Conservation (phyloP, 371 early-diverging fungal species). For the Mortierella sp. region DNA sequence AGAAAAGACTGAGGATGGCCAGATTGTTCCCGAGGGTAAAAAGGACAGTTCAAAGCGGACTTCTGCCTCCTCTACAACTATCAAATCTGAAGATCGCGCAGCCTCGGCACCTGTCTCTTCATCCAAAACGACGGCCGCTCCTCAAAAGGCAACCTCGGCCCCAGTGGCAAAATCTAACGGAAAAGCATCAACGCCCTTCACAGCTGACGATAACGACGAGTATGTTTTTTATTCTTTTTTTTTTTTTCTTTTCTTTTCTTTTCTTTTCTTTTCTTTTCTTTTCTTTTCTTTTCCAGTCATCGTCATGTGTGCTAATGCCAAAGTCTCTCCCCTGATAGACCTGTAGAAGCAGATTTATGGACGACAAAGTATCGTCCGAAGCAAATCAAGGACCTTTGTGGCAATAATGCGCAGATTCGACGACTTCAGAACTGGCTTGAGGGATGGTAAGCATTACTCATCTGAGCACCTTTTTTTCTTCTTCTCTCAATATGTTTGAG, state of each 20-base stretch:
- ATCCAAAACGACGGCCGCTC: neutral
- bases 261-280: neutral
- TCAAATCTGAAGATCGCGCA: slow-evolving; percentile 2
- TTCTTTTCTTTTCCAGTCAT: neutral
- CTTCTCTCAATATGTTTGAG: neutral
- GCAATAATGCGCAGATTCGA: slow-evolving; percentile 85
- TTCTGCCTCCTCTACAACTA: slow-evolving; percentile 4
- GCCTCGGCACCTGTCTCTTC: slow-evolving; percentile 12
- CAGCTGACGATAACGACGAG: slow-evolving; percentile 2
- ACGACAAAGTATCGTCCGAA: slow-evolving; percentile 97
- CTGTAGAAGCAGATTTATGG: slow-evolving; percentile 77
- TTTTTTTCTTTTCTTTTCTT: neutral
- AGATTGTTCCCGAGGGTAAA: slow-evolving; percentile 14
- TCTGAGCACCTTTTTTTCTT: neutral
- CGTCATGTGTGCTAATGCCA: neutral
- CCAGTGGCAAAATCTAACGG: no score
- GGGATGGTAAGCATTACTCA: slow-evolving; percentile 64
- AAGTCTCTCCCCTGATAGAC: slow-evolving; percentile 8
- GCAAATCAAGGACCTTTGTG: slow-evolving; percentile 86
- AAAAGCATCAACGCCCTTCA: neutral
- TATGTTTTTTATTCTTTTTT: neutral
- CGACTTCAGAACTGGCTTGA: slow-evolving; percentile 81
- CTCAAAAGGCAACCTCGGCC: slow-evolving; percentile 8
- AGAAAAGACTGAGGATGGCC: slow-evolving; percentile 39
- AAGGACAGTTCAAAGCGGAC: no score